phyloP scores from a whole-genome alignment of 2,329 filamentous ascomycete species.

The Colletotrichum incanum region DNA sequence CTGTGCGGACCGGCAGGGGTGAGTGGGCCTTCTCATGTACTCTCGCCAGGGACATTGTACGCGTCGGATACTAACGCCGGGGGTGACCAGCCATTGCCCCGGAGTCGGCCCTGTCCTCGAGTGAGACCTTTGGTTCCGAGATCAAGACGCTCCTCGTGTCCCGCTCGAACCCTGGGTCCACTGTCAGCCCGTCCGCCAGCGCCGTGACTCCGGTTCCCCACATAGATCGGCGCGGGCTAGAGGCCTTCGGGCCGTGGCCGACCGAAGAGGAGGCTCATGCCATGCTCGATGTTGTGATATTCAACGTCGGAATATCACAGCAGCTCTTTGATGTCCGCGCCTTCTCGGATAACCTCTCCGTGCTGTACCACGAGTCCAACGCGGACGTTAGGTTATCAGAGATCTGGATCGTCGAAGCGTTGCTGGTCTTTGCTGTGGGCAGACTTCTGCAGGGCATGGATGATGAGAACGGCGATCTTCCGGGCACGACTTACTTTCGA shows the following conservation, averaged over 20 bases:
- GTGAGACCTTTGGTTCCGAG: constrained; percentile 28
- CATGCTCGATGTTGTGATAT: constrained; percentile 17
- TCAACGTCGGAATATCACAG: constrained; percentile 39
- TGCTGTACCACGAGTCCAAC: constrained; percentile 15
- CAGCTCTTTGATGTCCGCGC: constrained; percentile 37
- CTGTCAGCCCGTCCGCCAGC: background rate
- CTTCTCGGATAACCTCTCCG: constrained; percentile 35
- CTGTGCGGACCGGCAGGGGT: background rate
- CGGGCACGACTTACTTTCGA: constrained; percentile 17
- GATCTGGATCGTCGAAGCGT: constrained; percentile 30
- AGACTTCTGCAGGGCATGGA: constrained; percentile 10
- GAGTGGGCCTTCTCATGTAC: rapidly evolving
- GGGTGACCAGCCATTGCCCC: constrained; percentile 14
- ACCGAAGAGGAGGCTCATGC: constrained; percentile 29
- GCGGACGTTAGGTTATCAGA: background rate
- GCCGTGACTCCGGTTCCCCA: background rate
- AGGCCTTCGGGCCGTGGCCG: constrained; percentile 25
- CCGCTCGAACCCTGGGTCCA: constrained; percentile 21
- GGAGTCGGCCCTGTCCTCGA: constrained; percentile 26
- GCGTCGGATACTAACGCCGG: constrained; percentile 15
- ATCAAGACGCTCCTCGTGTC: constrained; percentile 20
- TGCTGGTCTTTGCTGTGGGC: constrained; percentile 31
- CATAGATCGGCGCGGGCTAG: constrained; percentile 10
- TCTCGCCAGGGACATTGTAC: too few relatives aligned
- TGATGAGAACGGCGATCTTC: constrained; percentile 3